Conservation (phyloP, 2,329 filamentous ascomycete genomes). For the Botrytis elliptica region DNA sequence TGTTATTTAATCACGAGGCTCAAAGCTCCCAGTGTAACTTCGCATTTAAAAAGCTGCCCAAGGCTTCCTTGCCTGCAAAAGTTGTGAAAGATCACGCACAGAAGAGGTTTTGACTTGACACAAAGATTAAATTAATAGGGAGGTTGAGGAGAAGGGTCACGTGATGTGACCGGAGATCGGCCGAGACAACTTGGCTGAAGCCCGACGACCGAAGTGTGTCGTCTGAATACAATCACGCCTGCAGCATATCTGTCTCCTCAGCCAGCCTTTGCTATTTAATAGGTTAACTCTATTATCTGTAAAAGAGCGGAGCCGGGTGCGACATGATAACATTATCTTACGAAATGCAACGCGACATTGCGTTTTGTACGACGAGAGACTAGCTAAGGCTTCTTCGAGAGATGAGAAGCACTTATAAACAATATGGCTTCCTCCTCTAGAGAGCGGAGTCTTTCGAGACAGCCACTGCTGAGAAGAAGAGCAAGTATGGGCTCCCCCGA, state of each 20-base stretch:
- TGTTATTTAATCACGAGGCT: neutral
- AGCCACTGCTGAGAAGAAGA: conserved; percentile 2
- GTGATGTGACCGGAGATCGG: neutral
- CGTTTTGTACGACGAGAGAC: neutral
- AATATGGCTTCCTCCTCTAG: conserved; percentile 11
- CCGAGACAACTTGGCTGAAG: neutral
- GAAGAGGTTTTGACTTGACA: neutral
- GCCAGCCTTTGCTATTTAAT: neutral
- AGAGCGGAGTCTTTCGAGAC: neutral
- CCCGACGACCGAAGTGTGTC: neutral
- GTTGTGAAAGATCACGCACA: neutral
- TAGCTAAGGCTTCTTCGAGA: conserved; percentile 6
- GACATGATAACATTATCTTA: neutral
- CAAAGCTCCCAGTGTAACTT: neutral
- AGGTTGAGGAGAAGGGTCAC: neutral
- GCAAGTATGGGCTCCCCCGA: conserved; percentile 9
- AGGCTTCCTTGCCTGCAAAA: neutral
- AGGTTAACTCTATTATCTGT: neutral
- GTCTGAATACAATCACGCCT: neutral
- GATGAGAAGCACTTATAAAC: neutral
- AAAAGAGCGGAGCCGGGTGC: neutral
- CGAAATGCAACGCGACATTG: conserved; percentile 5
- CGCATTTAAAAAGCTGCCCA: neutral
- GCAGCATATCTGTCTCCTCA: neutral
- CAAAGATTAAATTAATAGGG: neutral